Base-by-base conservation (phyloP, 352 stramenopile species). In the Pythium dissotocum region DNA sequence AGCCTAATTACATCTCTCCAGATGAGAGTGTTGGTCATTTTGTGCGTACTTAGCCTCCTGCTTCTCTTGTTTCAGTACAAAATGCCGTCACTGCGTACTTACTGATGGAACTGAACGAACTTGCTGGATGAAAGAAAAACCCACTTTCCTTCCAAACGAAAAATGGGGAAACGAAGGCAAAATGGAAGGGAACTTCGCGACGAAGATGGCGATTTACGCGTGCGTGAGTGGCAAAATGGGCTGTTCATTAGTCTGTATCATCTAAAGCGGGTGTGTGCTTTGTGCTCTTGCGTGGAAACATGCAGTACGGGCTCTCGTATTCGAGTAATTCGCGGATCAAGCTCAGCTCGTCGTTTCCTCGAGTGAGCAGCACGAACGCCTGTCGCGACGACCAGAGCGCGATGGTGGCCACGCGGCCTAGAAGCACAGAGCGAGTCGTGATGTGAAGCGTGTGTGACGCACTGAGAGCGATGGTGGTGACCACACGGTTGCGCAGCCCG, bases 351-450 rank as follows among this genome's bases (percentile, higher is more conserved):
- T 61, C 61, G 14, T 67, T 26, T 14, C 32, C 8, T 4, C 61
- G 38, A 16, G 21, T 33, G 2, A 56, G 21, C 13, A 67, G 28
- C 61, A 49, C 28, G 28, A 56, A 30, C 35, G 60, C 61, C 33
- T 67, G 61, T 9, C 61, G 61, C 10, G 61, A 61, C 16, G 36
- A 48, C 61, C 61, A 67, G 13, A 67, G 42, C 21, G 30, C 18
- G n/a, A 67, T 67, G 51, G 61, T 67, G 12, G 53, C 51, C 12
- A 55, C 52, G 30, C 61, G 61, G 10, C 61, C 61, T 2, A 67
- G n/a, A 13, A 67, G 30, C 12, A 67, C 24, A n/a, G 61, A 57
- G 16, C 32, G 38, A 36, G 61, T 67, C 14, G 52, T 54, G 36
- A 67, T n/a, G 12, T 48, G 24, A 3, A 67, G 30, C 5, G 51